Evolutionary conservation across 306 rosid species (phyloP), one percentile per base, ranked within the genome.

Genomic region (Cicer pinnatifidum): DNA sequence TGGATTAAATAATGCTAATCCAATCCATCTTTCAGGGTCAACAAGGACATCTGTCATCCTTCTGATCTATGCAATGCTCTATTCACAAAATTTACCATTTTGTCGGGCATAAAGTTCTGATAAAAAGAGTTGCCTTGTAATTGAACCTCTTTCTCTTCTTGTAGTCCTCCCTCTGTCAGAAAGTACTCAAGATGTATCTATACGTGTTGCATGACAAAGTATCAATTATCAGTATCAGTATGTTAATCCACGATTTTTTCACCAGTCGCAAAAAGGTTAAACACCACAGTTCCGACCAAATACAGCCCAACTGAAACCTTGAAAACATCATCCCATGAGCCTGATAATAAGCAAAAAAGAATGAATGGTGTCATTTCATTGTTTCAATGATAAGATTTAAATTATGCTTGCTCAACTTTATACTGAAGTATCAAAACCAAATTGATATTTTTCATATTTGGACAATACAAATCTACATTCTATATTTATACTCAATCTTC

Each of bases 301-400:
- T 95, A 95, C 20, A 95, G 86, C 77, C 90, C 97, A 67, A 95
- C 99, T 54, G 99, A 88, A 47, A 95, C 99, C 88, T 95, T 86
- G 88, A 95, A 95, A 69, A 95, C 97, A 79, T 95, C 92, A 60
- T 89, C 97, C 99, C 99, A 95, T 1, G 96, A 88, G 71, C 99
- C 99, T 95, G 96, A 45, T 6, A 69, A 77, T 44, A 76, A 61
- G 43, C 19, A 54, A 76, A 71, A 71, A 65, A 50, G 23, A 43
- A 40, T 11, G 13, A 38, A 41, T 11, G 39, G 52, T 4, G 52
- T 76, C 63, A 76, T 68, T 71, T 51, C 47, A 28, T 65, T 33
- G 56, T 48, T 69, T 45, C 60, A 8, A 68, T 51, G 4, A 73
- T 52, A 60, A 73, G 19, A 37, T 44, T 52, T 46, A 13, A 64